Percentiles rank a stretch among this genome's conserved stretches.
Evolutionary conservation across 2,329 filamentous ascomycete genomes (phyloP).

Genomic region (Aspergillus tamarii): DNA sequence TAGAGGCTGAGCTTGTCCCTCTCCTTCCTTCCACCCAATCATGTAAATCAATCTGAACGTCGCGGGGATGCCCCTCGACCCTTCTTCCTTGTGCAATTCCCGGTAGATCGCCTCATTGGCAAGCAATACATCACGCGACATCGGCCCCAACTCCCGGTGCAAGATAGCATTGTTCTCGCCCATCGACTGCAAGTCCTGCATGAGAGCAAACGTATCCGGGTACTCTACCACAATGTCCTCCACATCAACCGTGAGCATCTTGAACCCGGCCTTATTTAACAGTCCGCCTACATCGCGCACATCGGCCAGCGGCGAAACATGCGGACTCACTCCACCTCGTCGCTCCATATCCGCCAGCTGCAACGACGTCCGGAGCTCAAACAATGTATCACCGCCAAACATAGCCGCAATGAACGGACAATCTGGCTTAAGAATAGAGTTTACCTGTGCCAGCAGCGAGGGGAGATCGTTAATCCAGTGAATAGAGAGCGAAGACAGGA

Average conservation of each 20-base stretch:
- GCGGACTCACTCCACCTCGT: conserved; percentile 86
- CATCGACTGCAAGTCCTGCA: conserved; percentile 95
- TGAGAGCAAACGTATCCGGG: conserved; percentile 83
- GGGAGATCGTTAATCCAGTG: conserved; percentile 99
- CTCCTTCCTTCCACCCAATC: conserved; percentile 95
- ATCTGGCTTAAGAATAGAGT: conserved; percentile 85
- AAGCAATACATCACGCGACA: conserved; percentile 80
- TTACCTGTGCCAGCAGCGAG: conserved; percentile 79
- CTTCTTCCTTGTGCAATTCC: conserved; percentile 80
- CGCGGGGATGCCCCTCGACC: conserved; percentile 69
- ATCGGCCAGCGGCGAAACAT: conserved; percentile 88
- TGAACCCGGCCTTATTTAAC: conserved; percentile 85
- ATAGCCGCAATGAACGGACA: conserved; percentile 92
- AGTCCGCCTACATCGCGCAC: conserved; percentile 88
- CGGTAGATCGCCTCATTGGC: conserved; percentile 88
- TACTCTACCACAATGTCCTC: conserved; percentile 97
- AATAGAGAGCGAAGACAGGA: conserved; percentile 83
- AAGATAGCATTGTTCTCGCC: conserved; percentile 90
- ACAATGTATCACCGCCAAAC: conserved; percentile 93
- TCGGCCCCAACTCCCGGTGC: conserved; percentile 76
- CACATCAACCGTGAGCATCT: conserved; percentile 93
- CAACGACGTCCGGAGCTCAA: conserved; percentile 87
- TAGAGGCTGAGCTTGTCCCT: conserved; percentile 77
- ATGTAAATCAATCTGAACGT: conserved; percentile 97
- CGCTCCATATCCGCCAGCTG: conserved; percentile 91